Conservation (phyloP, 192 early-diverging fungal species). For the Coemansia sp. region DNA sequence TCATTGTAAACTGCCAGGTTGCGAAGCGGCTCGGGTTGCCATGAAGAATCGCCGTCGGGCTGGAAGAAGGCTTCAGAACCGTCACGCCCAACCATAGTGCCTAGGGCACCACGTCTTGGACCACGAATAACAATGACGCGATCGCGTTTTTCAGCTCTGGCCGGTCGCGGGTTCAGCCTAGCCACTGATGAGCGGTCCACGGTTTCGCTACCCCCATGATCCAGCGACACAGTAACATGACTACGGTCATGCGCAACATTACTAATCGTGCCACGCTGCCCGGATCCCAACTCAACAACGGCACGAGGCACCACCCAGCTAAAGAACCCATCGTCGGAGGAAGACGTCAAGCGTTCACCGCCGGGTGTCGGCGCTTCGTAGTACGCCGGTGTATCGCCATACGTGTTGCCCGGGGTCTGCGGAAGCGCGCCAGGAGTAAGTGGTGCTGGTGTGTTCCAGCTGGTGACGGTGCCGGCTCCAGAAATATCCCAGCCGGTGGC, state of each 20-base stretch:
- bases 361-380: constrained; percentile 50
- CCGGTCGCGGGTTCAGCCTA: constrained; percentile 47
- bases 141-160: constrained; percentile 70
- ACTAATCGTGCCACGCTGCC: constrained; percentile 54
- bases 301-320: constrained; percentile 51
- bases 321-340: constrained; percentile 56
- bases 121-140: constrained; percentile 70
- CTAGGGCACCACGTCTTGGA: constrained; percentile 59
- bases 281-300: constrained; percentile 39
- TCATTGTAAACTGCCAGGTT: constrained; percentile 44
- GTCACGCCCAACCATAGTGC: constrained; percentile 71
- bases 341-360: constrained; percentile 47
- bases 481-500: constrained; percentile 54
- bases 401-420: constrained; percentile 43
- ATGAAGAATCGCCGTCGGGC: constrained; percentile 49
- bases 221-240: constrained; percentile 50
- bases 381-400: constrained; percentile 45
- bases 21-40: constrained; percentile 46
- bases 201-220: constrained; percentile 51
- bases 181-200: constrained; percentile 39
- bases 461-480: constrained; percentile 15
- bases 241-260: constrained; percentile 58
- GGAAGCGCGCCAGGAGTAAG: constrained; percentile 44
- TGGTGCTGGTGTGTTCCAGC: constrained; percentile 51
- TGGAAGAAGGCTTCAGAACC: constrained; percentile 74